These are phyloP conservation scores for Scheffersomyces spartinae DNA, from an alignment of 805 yeast species.

Conservation along the genomic window DNA sequence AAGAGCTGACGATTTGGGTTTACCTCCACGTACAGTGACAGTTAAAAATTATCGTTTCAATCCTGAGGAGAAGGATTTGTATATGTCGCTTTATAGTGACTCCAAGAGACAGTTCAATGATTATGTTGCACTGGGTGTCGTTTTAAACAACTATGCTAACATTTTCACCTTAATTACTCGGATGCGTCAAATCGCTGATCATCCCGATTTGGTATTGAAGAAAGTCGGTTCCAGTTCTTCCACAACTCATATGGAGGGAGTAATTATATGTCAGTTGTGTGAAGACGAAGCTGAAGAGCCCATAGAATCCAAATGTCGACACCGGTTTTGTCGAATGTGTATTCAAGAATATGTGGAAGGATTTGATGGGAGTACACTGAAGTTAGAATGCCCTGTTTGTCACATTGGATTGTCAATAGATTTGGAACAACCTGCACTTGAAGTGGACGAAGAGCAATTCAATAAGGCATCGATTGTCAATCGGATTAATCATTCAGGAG, in stretches of 20 bases:
- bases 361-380: conserved; percentile 46
- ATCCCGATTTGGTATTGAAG: conserved; percentile 88
- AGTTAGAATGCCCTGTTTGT: conserved; percentile 88
- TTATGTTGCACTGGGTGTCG: conserved; percentile 93
- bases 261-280: conserved; percentile 78
- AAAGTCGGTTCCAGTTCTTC: conserved; percentile 35
- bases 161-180: conserved; percentile 92
- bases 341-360: conserved; percentile 83
- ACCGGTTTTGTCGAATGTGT: conserved; percentile 86
- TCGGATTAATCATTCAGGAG: conserved; percentile 75
- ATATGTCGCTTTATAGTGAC: conserved; percentile 78
- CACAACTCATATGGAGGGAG: conserved; percentile 34
- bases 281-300: conserved; percentile 99
- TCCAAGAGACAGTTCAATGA: conserved; percentile 81
- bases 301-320: conserved; percentile 88
- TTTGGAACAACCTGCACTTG: conserved; percentile 74
- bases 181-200: conserved; percentile 97
- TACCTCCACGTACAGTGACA: conserved; percentile 92
- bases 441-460: conserved; percentile 48
- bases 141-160: conserved; percentile 91
- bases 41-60: conserved; percentile 81
- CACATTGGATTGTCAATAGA: conserved; percentile 90
- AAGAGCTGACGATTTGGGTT: conserved; percentile 93
- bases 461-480: conserved; percentile 69
- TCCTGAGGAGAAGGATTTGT: conserved; percentile 90